Base-by-base conservation (phyloP, 495 filamentous ascomycete genomes). In the Amniculicola lignicola region DNA sequence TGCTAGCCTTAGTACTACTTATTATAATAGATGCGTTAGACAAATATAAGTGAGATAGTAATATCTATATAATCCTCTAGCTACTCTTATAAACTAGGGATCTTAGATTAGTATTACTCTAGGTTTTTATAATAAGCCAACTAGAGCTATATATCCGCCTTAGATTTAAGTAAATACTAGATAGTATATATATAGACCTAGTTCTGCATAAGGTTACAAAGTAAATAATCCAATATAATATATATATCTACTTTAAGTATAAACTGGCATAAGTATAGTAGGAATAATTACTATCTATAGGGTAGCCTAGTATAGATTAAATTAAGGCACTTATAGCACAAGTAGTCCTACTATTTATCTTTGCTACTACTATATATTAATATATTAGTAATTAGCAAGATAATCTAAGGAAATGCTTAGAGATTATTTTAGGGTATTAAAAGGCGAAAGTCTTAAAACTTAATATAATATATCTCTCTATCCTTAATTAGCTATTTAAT, bases 301-400 rank as follows among this genome's bases (percentile, higher is more conserved):
- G 44, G 16, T 81, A 74, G 78, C 78, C 77, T 2, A 68, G 70
- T 2, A 24, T 64, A 23, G 10, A 62, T 15, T 25, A 25, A 11
- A 63, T 74, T 39, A 3, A 63, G 19, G 33, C 27, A 14, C 62
- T 80, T 0, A 67, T 65, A 12, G 19, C 69, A 24, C 68, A 63
- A 41, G 68, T 75, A 10, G 61, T 63, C 25, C 70, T 71, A 14
- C 41, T 64, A 22, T 64, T 64, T 36, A 64, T 64, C 39, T 64
- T 64, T 33, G 58, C 61, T 35, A 36, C 51, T 25, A 64, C 58
- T 1, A 28, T 51, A 19, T 61, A 50, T 48, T 47, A 47, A 18
- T 64, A 41, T 25, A 39, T 64, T 19, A 37, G 18, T 6, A 43
- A 60, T 36, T 19, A 18, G 29, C 4, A 19, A 37, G 25, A 28